Evolutionary conservation across 768 basidiomycete species (phyloP).

Genomic region (Trametes punicea): DNA sequence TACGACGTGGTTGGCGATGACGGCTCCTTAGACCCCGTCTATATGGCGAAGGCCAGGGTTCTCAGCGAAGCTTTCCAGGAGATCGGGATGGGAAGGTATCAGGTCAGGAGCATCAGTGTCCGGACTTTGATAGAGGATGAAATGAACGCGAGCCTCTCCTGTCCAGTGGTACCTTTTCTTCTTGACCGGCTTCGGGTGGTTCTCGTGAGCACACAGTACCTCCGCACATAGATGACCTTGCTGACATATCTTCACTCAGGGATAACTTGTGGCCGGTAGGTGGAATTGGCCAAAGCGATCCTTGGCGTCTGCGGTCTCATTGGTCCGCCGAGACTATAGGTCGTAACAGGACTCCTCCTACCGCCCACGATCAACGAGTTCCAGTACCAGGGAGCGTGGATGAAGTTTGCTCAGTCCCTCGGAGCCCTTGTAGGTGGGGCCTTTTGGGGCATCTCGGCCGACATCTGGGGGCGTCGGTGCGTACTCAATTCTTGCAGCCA

Average conservation of each 20-base stretch:
- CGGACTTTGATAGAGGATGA: background rate
- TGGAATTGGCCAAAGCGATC: background rate
- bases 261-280: conserved; percentile 73
- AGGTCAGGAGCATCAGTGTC: conserved; percentile 32
- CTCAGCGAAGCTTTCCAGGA: conserved; percentile 47
- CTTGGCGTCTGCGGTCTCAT: background rate
- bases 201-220: conserved; percentile 46
- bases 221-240: background rate
- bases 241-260: conserved; percentile 31
- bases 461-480: conserved; percentile 64
- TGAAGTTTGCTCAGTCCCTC: conserved; percentile 68
- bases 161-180: conserved; percentile 59
- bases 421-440: conserved; percentile 68
- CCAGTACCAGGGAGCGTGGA: conserved; percentile 52
- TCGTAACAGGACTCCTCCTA: conserved; percentile 65
- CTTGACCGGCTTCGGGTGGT: conserved; percentile 72
- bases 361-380: conserved; percentile 66
- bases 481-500: background rate
- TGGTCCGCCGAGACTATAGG: conserved; percentile 30
- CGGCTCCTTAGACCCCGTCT: conserved; percentile 42
- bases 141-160: no score
- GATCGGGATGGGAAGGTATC: conserved; percentile 57
- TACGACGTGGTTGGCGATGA: conserved; percentile 35
- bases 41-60: conserved; percentile 46
- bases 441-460: conserved; percentile 66